These are phyloP conservation scores for Malus hybrid DNA, from an alignment of 331 rosid genomes.

Conservation along the genomic window DNA sequence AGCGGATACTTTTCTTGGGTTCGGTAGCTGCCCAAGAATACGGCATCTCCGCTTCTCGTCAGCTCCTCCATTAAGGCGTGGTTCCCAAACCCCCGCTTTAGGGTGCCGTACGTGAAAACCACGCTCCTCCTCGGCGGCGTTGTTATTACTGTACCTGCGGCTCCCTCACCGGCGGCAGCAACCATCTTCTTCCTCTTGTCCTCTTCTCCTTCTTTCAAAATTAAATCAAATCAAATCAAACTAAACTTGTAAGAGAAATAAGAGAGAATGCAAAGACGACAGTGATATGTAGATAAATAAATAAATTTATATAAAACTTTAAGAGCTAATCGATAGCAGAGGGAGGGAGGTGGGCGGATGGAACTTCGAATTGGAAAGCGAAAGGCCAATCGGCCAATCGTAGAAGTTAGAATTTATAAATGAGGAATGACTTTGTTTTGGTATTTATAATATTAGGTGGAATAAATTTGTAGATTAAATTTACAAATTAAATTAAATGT, in stretches of 20 bases:
- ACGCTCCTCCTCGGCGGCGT: not conserved
- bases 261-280: no score
- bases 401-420: no score
- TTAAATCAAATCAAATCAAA: no score
- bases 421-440: no score
- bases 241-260: no score
- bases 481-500: no score
- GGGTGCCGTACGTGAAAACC: constrained; percentile 69
- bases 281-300: no score
- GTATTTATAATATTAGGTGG: no score
- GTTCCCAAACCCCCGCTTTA: constrained; percentile 62
- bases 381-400: not conserved
- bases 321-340: no score
- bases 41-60: constrained; percentile 51
- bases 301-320: no score
- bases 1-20: constrained; percentile 45
- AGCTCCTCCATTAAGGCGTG: constrained; percentile 61
- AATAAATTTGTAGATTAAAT: no score
- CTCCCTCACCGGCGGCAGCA: not conserved
- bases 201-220: not conserved
- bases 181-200: not conserved
- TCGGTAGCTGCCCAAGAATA: constrained; percentile 43
- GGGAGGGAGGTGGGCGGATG: not conserved
- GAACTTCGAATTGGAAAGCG: not conserved
- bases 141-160: not conserved